A percentile compares a stretch with the other conserved stretches of the same genome.
Conservation (phyloP, 1,284 basidiomycete genomes). For the Pseudozyma thailandica region DNA sequence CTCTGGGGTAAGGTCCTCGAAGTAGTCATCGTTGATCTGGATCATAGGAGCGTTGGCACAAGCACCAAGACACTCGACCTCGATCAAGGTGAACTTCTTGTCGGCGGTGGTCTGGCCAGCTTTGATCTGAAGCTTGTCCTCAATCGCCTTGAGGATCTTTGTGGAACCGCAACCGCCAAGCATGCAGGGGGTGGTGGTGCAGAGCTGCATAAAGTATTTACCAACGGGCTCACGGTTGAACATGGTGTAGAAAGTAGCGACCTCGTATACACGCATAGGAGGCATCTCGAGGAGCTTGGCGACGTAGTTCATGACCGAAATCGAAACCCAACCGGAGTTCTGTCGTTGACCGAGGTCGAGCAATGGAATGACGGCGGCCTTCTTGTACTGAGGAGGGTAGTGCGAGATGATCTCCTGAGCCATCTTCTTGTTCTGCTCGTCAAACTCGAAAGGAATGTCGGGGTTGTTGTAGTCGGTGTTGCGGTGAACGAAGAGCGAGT, state of each 20-base stretch:
- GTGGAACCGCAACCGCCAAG: slow-evolving; percentile 85
- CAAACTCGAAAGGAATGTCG: slow-evolving; percentile 88
- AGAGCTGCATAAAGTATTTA: slow-evolving; percentile 93
- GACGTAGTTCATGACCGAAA: slow-evolving; percentile 98
- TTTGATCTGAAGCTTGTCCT: slow-evolving; percentile 83
- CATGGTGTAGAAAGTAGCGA: slow-evolving; percentile 99
- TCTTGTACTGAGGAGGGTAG: slow-evolving; percentile 97
- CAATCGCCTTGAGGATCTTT: slow-evolving; percentile 86
- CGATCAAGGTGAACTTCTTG: slow-evolving; percentile 95
- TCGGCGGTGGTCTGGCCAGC: slow-evolving; percentile 92
- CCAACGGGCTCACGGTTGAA: slow-evolving; percentile 86
- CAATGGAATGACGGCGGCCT: slow-evolving; percentile 91
- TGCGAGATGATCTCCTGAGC: slow-evolving; percentile 89
- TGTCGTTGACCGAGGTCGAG: slow-evolving; percentile 96
- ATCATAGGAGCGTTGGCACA: slow-evolving; percentile 99
- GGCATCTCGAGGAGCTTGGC: slow-evolving; percentile 89
- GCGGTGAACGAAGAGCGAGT: slow-evolving; percentile 74
- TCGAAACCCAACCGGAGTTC: slow-evolving; percentile 98
- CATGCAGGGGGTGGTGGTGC: slow-evolving; percentile 99
- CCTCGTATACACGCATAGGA: slow-evolving; percentile 99
- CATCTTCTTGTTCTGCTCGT: slow-evolving; percentile 80
- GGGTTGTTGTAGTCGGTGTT: slow-evolving; percentile 84
- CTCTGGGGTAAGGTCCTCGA: slow-evolving; percentile 95
- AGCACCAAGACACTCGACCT: slow-evolving; percentile 96
- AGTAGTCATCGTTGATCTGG: slow-evolving; percentile 95